Evolutionary conservation across 805 yeast genomes (phyloP).

Genomic region (Ogataea populi-albae): DNA sequence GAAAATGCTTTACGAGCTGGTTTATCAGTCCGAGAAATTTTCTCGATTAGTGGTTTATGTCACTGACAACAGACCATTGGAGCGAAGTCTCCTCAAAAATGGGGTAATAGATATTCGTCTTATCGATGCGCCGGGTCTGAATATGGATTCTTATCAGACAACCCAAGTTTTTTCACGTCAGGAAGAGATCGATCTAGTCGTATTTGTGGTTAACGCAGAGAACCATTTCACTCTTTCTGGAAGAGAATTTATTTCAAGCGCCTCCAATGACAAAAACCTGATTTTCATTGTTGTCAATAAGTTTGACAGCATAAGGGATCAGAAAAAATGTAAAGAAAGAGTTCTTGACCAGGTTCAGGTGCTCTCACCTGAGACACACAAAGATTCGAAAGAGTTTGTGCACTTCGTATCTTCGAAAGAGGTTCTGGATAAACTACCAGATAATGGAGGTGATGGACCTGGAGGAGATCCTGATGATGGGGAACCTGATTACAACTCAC

Average conservation of each 20-base stretch:
- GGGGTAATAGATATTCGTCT: slow-evolving; percentile 90
- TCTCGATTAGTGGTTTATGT: slow-evolving; percentile 77
- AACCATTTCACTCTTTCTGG: slow-evolving; percentile 94
- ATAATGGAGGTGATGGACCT: slow-evolving; percentile 36
- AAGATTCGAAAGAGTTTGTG: slow-evolving; percentile 84
- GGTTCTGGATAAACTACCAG: slow-evolving; percentile 38
- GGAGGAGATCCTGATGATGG: slow-evolving; percentile 30
- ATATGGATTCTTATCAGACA: slow-evolving; percentile 89
- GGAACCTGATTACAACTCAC: slow-evolving; percentile 39
- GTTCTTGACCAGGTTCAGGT: slow-evolving; percentile 82
- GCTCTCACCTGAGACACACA: slow-evolving; percentile 87
- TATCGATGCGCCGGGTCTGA: slow-evolving; percentile 97
- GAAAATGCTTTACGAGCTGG: slow-evolving; percentile 62
- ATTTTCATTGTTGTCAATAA: slow-evolving; percentile 93
- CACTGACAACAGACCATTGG: slow-evolving; percentile 65
- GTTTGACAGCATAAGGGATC: slow-evolving; percentile 82
- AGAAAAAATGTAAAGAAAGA: slow-evolving; percentile 69
- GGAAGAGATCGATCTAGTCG: slow-evolving; percentile 94
- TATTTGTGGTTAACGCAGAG: slow-evolving; percentile 94
- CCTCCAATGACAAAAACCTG: slow-evolving; percentile 86
- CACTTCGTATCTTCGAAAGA: slow-evolving; percentile 80
- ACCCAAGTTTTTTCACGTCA: slow-evolving; percentile 93
- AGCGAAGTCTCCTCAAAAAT: slow-evolving; percentile 72
- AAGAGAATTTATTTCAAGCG: slow-evolving; percentile 85
- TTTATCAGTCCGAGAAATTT: slow-evolving; percentile 68